Percentiles rank a stretch among this genome's conserved stretches.
phyloP scores from a whole-genome alignment of 176 grass and related monocot genomes.

The Raddia guianensis region DNA sequence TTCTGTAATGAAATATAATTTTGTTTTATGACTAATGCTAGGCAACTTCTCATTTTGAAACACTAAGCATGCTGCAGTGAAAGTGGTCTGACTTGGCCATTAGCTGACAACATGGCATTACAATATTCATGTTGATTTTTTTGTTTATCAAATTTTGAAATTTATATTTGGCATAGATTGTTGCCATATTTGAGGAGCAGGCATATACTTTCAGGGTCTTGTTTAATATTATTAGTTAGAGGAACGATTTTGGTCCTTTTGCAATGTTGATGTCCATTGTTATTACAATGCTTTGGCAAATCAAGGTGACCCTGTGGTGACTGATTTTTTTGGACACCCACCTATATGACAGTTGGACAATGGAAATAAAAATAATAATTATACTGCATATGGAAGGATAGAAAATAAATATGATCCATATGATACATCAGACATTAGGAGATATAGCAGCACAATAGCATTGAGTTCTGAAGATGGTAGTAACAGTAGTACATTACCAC shows the following conservation, averaged over 20 bases:
- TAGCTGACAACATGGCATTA: background rate
- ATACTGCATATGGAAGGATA: background rate
- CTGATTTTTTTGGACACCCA: background rate
- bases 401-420: background rate
- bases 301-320: background rate
- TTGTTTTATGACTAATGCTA: slow-evolving; percentile 9
- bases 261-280: background rate
- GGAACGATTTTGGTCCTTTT: background rate
- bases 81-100: background rate
- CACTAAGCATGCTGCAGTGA: background rate
- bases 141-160: background rate
- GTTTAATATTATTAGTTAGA: background rate
- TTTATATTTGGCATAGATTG: background rate
- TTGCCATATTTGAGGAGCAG: background rate
- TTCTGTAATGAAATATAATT: background rate
- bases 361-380: background rate
- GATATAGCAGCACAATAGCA: no score
- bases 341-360: background rate
- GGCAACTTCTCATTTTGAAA: background rate
- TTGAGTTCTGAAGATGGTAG: background rate
- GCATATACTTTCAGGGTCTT: background rate
- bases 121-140: background rate
- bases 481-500: background rate
- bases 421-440: background rate
- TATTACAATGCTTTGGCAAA: background rate